phyloP scores from a whole-genome alignment of 2,329 filamentous ascomycete species.

The Ascosphaera apis region DNA sequence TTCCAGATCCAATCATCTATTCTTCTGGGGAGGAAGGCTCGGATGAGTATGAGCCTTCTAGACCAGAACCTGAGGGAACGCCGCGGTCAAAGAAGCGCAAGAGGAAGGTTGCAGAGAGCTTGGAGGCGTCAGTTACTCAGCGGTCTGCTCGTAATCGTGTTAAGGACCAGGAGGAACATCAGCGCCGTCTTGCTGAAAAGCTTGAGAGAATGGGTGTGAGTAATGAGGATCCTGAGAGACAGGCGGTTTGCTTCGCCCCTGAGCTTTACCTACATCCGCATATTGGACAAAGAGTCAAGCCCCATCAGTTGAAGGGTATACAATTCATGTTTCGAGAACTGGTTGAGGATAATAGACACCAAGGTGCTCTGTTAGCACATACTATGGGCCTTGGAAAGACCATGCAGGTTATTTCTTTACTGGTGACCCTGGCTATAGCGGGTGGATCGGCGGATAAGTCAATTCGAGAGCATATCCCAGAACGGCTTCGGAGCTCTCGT shows the following conservation, averaged over 20 bases:
- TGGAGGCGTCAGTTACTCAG: conserved; percentile 30
- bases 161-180: conserved; percentile 30
- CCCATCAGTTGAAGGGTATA: conserved; percentile 60
- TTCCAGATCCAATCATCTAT: neutral
- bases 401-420: conserved; percentile 71
- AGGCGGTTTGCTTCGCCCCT: conserved; percentile 23
- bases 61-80: conserved; percentile 1
- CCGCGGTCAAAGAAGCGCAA: conserved; percentile 25
- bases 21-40: neutral
- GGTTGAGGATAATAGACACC: conserved; percentile 34
- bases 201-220: conserved; percentile 12
- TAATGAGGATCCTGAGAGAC: conserved; percentile 20
- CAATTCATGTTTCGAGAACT: conserved; percentile 79
- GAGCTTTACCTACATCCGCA: conserved; percentile 32
- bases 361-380: conserved; percentile 67
- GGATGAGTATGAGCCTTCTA: conserved; percentile 3
- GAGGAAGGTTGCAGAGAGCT: conserved; percentile 24
- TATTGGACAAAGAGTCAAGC: conserved; percentile 45
- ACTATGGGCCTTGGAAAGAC: conserved; percentile 88
- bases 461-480: conserved; percentile 44
- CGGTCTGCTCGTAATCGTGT: conserved; percentile 31
- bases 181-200: conserved; percentile 12
- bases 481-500: conserved; percentile 35
- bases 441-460: conserved; percentile 32
- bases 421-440: conserved; percentile 49